These are phyloP conservation scores for Blastocystis sp. DNA, from an alignment of 352 stramenopile genomes.

Conservation along the genomic window DNA sequence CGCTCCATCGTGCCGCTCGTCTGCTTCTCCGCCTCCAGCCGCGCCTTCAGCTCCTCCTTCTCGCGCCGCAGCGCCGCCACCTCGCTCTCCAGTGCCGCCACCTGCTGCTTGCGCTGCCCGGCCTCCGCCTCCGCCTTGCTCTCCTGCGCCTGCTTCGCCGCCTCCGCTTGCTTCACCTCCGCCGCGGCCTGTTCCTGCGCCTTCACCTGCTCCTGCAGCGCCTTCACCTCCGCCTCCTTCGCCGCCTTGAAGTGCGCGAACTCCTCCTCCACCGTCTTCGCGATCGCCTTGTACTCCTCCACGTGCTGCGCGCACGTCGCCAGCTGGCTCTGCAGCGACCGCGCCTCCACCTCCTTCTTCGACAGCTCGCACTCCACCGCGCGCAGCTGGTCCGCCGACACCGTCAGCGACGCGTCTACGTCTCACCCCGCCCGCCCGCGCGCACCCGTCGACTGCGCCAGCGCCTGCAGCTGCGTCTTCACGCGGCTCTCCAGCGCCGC, in stretches of 20 bases:
- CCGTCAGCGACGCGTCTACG: neutral
- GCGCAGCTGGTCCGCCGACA: slow-evolving; percentile 47
- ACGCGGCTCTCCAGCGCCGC: slow-evolving; percentile 38
- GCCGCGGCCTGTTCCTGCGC: neutral
- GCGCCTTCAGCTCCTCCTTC: slow-evolving; percentile 10
- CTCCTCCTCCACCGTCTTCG: slow-evolving; percentile 29
- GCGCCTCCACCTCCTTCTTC: slow-evolving; percentile 18
- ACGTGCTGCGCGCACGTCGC: neutral
- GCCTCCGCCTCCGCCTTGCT: neutral
- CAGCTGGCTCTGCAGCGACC: neutral
- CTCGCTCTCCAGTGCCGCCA: neutral
- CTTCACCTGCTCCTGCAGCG: slow-evolving; percentile 1
- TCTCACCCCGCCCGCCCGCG: neutral
- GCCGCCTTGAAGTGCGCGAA: slow-evolving; percentile 4
- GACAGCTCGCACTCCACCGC: slow-evolving; percentile 37
- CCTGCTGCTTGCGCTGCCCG: neutral
- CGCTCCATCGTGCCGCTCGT: slow-evolving; percentile 21
- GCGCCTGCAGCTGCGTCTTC: slow-evolving; percentile 6
- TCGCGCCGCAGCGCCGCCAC: slow-evolving; percentile 19
- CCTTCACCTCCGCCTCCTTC: slow-evolving; percentile 5
- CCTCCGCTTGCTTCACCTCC: neutral
- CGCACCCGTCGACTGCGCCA: neutral
- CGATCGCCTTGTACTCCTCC: slow-evolving; percentile 9
- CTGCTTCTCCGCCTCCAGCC: slow-evolving; percentile 27
- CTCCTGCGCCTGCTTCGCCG: neutral